phyloP scores from a whole-genome alignment of 2,329 filamentous ascomycete species.

The Ophiostoma perfectum region DNA sequence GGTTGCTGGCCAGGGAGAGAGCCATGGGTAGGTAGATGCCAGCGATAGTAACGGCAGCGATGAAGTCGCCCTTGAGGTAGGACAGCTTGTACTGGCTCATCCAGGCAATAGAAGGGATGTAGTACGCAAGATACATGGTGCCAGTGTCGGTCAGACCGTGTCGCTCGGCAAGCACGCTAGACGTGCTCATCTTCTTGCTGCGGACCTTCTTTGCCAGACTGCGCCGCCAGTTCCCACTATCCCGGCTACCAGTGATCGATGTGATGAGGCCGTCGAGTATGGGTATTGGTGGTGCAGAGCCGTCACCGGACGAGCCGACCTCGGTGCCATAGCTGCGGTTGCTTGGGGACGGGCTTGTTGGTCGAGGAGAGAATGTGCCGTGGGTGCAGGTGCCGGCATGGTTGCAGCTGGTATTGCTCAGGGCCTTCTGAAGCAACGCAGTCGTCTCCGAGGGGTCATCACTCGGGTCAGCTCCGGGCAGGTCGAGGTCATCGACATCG shows the following conservation, averaged over 20 bases:
- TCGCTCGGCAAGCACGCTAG: conserved; percentile 62
- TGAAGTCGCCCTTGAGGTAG: conserved; percentile 78
- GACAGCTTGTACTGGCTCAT: conserved; percentile 77
- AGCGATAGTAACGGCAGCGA: conserved; percentile 91
- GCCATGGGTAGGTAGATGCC: conserved; percentile 98
- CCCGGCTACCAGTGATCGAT: conserved; percentile 37
- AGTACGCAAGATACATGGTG: conserved; percentile 86
- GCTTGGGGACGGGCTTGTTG: conserved; percentile 44
- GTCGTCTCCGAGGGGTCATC: conserved; percentile 44
- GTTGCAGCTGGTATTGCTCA: conserved; percentile 35
- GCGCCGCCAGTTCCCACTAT: conserved; percentile 43
- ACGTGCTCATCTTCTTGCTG: conserved; percentile 64
- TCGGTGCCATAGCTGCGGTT: conserved; percentile 32
- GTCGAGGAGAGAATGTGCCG: conserved; percentile 69
- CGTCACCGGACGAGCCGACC: conserved; percentile 33
- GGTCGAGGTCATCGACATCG: conserved; percentile 23
- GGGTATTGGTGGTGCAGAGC: conserved; percentile 34
- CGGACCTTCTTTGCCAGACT: conserved; percentile 34
- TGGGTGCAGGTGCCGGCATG: conserved; percentile 57
- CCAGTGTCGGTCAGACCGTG: conserved; percentile 69
- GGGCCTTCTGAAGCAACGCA: conserved; percentile 40
- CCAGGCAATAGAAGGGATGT: conserved; percentile 88
- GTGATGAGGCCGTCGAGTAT: conserved; percentile 39
- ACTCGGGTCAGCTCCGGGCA: conserved; percentile 25
- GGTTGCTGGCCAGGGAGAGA: conserved; percentile 83